A percentile compares a stretch with the other conserved stretches of the same genome.
Conservation (phyloP, 2,329 filamentous ascomycete genomes). For the Sporothrix curviconia region DNA sequence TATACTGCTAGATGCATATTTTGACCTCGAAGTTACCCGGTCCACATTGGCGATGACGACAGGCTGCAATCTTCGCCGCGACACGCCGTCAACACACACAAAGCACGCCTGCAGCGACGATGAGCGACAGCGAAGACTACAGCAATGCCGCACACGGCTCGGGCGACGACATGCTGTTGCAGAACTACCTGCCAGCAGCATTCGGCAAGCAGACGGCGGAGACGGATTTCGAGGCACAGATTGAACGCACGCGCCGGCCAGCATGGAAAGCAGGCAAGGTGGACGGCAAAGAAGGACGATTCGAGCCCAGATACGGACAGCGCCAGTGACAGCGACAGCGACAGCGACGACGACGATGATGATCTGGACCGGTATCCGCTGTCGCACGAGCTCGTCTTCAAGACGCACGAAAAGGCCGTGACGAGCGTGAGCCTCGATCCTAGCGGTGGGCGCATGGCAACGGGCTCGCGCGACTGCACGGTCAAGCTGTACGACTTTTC, state of each 20-base stretch:
- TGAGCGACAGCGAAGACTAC: slow-evolving; percentile 44
- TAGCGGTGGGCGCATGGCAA: slow-evolving; percentile 75
- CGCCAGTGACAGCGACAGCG: slow-evolving; percentile 28
- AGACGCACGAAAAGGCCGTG: slow-evolving; percentile 83
- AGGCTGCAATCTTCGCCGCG: neutral
- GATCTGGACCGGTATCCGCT: slow-evolving; percentile 86
- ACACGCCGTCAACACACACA: neutral
- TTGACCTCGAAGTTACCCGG: too few species aligned
- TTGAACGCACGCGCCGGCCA: slow-evolving; percentile 67
- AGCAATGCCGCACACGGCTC: slow-evolving; percentile 45
- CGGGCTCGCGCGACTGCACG: slow-evolving; percentile 85
- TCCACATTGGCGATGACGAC: too few species aligned
- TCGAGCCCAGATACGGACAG: too few species aligned
- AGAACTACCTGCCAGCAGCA: slow-evolving; percentile 69
- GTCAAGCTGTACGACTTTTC: slow-evolving; percentile 93
- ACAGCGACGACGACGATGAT: slow-evolving; percentile 55
- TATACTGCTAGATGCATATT: too few species aligned
- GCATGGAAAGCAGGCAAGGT: slow-evolving; percentile 30
- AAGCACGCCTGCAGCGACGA: neutral
- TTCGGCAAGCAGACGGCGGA: slow-evolving; percentile 78
- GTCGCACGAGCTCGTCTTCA: slow-evolving; percentile 86
- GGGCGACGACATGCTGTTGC: slow-evolving; percentile 61
- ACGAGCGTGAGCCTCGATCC: slow-evolving; percentile 81
- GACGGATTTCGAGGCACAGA: slow-evolving; percentile 70
- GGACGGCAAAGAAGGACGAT: slow-evolving; percentile 13